These are phyloP conservation scores for Pichia gijzeniarum DNA, from an alignment of 805 yeast genomes.

Conservation along the genomic window DNA sequence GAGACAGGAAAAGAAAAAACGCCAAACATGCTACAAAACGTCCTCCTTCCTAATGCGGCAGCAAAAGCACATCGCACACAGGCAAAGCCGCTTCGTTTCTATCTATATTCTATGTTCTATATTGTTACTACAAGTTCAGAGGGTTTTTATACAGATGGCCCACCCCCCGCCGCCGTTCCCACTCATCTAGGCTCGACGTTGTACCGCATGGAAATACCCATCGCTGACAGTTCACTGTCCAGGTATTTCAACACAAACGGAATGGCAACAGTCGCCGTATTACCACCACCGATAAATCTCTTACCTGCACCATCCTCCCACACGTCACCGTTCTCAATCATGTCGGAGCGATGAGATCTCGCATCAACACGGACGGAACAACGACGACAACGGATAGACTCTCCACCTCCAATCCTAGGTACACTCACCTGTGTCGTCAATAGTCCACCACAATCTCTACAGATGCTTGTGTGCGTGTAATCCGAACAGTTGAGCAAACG, in stretches of 20 bases:
- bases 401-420: slow-evolving; percentile 79
- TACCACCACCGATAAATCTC: slow-evolving; percentile 83
- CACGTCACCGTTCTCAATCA: slow-evolving; percentile 61
- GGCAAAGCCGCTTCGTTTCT: too few relatives aligned
- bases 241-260: slow-evolving; percentile 94
- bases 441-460: slow-evolving; percentile 90
- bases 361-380: slow-evolving; percentile 69
- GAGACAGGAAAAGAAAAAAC: background rate
- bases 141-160: too few relatives aligned
- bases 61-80: background rate
- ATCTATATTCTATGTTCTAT: background rate
- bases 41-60: background rate
- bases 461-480: slow-evolving; percentile 84
- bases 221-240: slow-evolving; percentile 92
- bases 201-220: slow-evolving; percentile 93
- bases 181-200: slow-evolving; percentile 62
- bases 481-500: slow-evolving; percentile 92
- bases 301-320: slow-evolving; percentile 99
- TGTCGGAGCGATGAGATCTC: slow-evolving; percentile 34
- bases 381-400: slow-evolving; percentile 81
- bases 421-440: slow-evolving; percentile 86
- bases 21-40: background rate
- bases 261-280: slow-evolving; percentile 93
- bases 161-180: too few relatives aligned
- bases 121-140: background rate